phyloP scores from a whole-genome alignment of 2,329 filamentous ascomycete genomes.

The Penicillium capsulatum region DNA sequence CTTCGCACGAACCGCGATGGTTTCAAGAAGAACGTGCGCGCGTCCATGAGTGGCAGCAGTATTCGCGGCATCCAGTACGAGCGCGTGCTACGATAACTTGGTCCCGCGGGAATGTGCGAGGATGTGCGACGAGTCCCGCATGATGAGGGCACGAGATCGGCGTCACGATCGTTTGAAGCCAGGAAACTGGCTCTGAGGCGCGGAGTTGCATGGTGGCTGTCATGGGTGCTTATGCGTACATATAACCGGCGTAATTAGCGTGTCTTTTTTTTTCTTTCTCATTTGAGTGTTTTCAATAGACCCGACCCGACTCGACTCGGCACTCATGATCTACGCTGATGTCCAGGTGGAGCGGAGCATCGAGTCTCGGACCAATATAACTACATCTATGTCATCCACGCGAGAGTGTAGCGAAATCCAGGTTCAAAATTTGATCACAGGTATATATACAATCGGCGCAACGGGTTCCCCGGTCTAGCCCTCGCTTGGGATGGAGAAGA shows the following conservation, averaged over 20 bases:
- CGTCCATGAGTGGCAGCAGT: constrained; percentile 73
- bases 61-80: constrained; percentile 74
- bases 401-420: constrained; percentile 8
- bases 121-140: too few species aligned
- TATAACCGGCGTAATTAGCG: constrained; percentile 33
- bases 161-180: too few species aligned
- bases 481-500: neutral
- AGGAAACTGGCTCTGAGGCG: too few species aligned
- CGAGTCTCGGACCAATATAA: too few species aligned
- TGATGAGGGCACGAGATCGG: too few species aligned
- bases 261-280: constrained; percentile 22
- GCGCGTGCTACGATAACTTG: constrained; percentile 62
- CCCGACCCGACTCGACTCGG: too few species aligned
- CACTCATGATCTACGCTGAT: too few species aligned
- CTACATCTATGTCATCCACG: too few species aligned
- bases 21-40: constrained; percentile 87
- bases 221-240: constrained; percentile 20
- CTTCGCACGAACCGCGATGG: constrained; percentile 76
- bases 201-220: neutral
- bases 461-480: too few species aligned
- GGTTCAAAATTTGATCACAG: constrained; percentile 20
- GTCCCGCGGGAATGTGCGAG: too few species aligned
- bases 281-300: neutral
- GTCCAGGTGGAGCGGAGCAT: too few species aligned
- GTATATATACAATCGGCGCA: constrained; percentile 33